A percentile compares a stretch with the other conserved stretches of the same genome.
Evolutionary conservation across 1,284 basidiomycete genomes (phyloP).

Genomic region (Bjerkandera adusta): DNA sequence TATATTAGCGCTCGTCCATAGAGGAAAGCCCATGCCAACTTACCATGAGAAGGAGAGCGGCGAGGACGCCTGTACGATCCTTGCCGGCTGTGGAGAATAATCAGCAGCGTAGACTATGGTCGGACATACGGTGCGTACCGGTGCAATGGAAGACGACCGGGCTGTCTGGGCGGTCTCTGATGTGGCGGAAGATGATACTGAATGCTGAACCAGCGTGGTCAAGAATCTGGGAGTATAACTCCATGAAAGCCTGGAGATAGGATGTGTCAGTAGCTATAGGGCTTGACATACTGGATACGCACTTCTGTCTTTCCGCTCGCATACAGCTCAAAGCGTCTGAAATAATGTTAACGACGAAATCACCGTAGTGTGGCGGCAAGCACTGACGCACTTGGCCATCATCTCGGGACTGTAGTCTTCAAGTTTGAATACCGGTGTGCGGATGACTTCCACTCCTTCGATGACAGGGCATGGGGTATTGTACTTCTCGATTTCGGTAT

Average conservation of each 20-base stretch:
- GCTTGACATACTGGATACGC: conserved; percentile 10
- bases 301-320: conserved; percentile 78
- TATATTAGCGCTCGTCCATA: neutral
- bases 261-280: neutral
- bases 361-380: conserved; percentile 16
- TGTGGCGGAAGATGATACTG: conserved; percentile 61
- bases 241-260: conserved; percentile 65
- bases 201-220: conserved; percentile 68
- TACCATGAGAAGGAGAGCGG: conserved; percentile 70
- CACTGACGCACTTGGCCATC: conserved; percentile 71
- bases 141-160: conserved; percentile 75
- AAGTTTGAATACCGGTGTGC: conserved; percentile 63
- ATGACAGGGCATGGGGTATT: conserved; percentile 59
- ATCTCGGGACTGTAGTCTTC: conserved; percentile 80
- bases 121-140: conserved; percentile 34
- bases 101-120: neutral
- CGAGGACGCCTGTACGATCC: conserved; percentile 75
- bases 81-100: conserved; percentile 51
- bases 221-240: conserved; percentile 75
- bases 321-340: conserved; percentile 71
- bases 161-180: conserved; percentile 63
- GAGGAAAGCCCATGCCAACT: conserved; percentile 8
- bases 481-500: conserved; percentile 75
- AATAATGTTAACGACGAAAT: conserved; percentile 8
- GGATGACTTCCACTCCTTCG: conserved; percentile 56